Conservation (phyloP, 1,139 yeast species). For the Debaryomycetaceae sp. region DNA sequence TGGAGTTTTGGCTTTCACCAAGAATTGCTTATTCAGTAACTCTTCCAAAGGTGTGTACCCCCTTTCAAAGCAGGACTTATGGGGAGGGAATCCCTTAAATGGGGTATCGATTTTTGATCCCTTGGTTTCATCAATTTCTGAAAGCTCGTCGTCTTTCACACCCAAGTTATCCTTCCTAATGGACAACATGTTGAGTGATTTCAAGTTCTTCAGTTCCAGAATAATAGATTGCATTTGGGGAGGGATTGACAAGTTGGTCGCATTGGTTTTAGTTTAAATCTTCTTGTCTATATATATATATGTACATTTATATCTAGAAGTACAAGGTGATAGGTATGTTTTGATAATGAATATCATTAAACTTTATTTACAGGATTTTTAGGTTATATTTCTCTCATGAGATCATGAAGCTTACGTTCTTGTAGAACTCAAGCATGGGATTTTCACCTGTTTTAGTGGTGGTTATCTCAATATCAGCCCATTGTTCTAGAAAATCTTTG, state of each 20-base stretch:
- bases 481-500: conserved; percentile 58
- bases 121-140: conserved; percentile 1
- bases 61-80: not conserved
- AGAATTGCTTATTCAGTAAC: conserved; percentile 2
- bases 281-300: not conserved
- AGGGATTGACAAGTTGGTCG: not conserved
- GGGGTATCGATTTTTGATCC: not conserved
- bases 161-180: not conserved
- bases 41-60: not conserved
- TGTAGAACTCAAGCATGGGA: conserved; percentile 80
- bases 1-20: conserved; percentile 17
- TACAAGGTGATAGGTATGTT: not conserved
- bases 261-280: not conserved
- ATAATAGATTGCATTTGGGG: not conserved
- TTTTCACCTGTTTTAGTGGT: conserved; percentile 76
- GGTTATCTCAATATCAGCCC: conserved; percentile 72
- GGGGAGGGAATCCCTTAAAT: not conserved
- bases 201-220: not conserved
- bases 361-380: not conserved
- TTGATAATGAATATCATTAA: not conserved
- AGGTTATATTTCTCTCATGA: conserved; percentile 16
- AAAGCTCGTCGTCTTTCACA: conserved; percentile 2
- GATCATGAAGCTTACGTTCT: conserved; percentile 72
- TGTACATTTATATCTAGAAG: not conserved
- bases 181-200: not conserved